Conservation (phyloP, 192 early-diverging fungal genomes). For the Entomortierella beljakovae region DNA sequence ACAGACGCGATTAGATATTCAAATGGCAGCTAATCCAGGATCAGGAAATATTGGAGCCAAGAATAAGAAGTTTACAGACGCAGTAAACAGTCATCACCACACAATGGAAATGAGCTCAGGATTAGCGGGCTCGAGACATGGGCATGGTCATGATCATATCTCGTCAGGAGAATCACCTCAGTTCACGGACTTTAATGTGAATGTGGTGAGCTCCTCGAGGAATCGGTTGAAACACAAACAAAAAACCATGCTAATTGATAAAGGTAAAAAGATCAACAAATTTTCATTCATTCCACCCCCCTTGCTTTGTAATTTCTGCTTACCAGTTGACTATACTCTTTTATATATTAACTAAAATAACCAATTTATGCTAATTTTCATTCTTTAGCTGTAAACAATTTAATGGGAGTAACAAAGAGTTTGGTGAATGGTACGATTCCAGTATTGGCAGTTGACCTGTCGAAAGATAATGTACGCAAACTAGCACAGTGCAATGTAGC, state of each 20-base stretch:
- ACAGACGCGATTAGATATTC: conserved; percentile 69
- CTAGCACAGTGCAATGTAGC: conserved; percentile 70
- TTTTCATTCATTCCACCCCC: no score
- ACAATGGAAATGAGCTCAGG: conserved; percentile 19
- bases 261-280: conserved; percentile 66
- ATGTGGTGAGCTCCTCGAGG: conserved; percentile 57
- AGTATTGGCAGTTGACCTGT: conserved; percentile 74
- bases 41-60: conserved; percentile 25
- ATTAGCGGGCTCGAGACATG: conserved; percentile 42
- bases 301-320: no score
- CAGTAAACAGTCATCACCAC: conserved; percentile 22
- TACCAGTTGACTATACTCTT: no score
- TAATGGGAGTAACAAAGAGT: conserved; percentile 66
- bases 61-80: conserved; percentile 19
- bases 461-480: conserved; percentile 64
- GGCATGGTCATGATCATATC: conserved; percentile 49
- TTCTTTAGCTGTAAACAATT: conserved; percentile 62
- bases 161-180: conserved; percentile 50
- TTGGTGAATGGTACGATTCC: conserved; percentile 61
- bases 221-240: conserved; percentile 70
- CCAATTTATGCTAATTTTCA: conserved; percentile 4
- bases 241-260: conserved; percentile 66
- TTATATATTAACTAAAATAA: no score
- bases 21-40: conserved; percentile 56
- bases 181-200: conserved; percentile 55